Percentiles rank a stretch among this genome's conserved stretches.
These are phyloP conservation scores for Isatis lusitanica DNA, from an alignment of 441 rosid species.

Conservation along the genomic window DNA sequence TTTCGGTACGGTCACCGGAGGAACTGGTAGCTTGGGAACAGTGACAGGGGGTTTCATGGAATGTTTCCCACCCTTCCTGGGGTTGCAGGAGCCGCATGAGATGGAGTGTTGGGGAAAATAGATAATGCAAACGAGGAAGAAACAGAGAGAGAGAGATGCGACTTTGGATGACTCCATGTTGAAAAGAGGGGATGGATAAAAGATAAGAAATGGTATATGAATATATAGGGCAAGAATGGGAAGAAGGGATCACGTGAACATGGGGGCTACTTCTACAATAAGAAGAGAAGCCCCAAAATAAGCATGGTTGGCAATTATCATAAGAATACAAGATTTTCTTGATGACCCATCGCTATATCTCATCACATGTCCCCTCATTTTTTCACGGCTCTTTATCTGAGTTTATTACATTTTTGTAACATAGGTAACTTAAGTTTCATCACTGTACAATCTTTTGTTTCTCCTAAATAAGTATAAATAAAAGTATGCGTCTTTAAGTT, in stretches of 20 bases:
- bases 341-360: slow-evolving; percentile 37
- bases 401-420: neutral
- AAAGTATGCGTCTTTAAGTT: neutral
- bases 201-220: slow-evolving; percentile 11
- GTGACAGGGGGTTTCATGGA: slow-evolving; percentile 15
- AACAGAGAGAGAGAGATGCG: slow-evolving; percentile 13
- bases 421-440: slow-evolving; percentile 1
- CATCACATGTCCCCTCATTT: slow-evolving; percentile 29
- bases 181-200: slow-evolving; percentile 20
- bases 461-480: neutral
- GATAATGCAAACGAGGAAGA: slow-evolving; percentile 23
- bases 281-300: slow-evolving; percentile 35
- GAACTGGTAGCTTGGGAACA: slow-evolving; percentile 19
- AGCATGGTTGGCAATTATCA: slow-evolving; percentile 39
- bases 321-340: slow-evolving; percentile 35
- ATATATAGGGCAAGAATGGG: slow-evolving; percentile 23
- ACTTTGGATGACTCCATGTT: slow-evolving; percentile 31
- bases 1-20: slow-evolving; percentile 20
- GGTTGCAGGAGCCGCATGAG: slow-evolving; percentile 35
- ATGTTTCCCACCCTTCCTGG: slow-evolving; percentile 9
- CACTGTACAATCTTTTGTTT: neutral
- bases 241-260: slow-evolving; percentile 34
- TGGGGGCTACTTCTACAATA: slow-evolving; percentile 37
- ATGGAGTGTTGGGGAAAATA: slow-evolving; percentile 19
- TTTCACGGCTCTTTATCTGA: slow-evolving; percentile 3